These are phyloP conservation scores for Mycena albidolilacea DNA, from an alignment of 768 basidiomycete species.

Conservation along the genomic window DNA sequence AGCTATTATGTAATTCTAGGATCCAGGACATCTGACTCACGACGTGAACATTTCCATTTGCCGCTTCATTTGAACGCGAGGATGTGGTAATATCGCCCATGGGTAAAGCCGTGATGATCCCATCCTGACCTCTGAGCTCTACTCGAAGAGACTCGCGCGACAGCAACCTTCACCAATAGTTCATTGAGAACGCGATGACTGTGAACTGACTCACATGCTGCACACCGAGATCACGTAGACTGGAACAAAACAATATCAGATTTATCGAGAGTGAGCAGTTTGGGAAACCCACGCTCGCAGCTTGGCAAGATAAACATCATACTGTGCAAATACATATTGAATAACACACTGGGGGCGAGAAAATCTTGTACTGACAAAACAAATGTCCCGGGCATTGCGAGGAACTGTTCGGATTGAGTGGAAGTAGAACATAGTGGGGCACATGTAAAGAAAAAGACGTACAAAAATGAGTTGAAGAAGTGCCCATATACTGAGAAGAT, in stretches of 20 bases:
- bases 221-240: slow-evolving; percentile 28
- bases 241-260: neutral
- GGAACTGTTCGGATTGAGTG: neutral
- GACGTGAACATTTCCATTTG: neutral
- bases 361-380: slow-evolving; percentile 7
- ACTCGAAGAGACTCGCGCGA: neutral
- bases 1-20: neutral
- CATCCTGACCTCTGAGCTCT: neutral
- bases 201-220: slow-evolving; percentile 14
- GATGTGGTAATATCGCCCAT: neutral
- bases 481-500: slow-evolving; percentile 1
- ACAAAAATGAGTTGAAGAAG: slow-evolving; percentile 23
- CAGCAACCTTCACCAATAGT: neutral
- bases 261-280: no score
- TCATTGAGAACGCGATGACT: neutral
- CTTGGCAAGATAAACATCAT: slow-evolving; percentile 18
- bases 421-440: neutral
- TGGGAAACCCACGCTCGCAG: slow-evolving; percentile 3
- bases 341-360: neutral
- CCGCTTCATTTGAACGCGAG: neutral
- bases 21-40: neutral
- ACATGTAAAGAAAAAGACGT: no score
- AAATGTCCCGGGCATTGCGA: slow-evolving; percentile 21
- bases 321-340: neutral
- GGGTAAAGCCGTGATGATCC: neutral